Percentiles rank a stretch among this genome's conserved stretches.
Conservation (phyloP, 345 rosid species). For the Eucalyptus curtisii region DNA sequence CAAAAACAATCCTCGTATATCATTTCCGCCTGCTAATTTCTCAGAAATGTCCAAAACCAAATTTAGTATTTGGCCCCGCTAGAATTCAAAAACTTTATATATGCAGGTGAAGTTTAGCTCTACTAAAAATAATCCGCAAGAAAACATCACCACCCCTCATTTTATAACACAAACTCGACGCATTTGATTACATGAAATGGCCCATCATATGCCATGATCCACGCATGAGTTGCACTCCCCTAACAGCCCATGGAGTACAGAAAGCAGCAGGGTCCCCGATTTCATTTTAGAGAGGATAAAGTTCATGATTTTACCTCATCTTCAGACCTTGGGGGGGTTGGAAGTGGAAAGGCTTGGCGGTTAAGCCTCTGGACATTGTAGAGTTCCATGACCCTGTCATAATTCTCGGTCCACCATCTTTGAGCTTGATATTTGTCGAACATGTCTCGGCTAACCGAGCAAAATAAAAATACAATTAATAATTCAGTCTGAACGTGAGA, state of each 20-base stretch:
- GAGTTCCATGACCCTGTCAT: conserved; percentile 89
- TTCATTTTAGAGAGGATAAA: background rate
- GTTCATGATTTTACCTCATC: conserved; percentile 60
- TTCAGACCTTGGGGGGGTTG: conserved; percentile 88
- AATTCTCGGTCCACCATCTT: conserved; percentile 98
- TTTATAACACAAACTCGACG: background rate
- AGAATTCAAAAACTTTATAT: background rate
- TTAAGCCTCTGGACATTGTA: conserved; percentile 96
- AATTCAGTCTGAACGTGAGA: background rate
- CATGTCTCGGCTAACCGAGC: conserved; percentile 70
- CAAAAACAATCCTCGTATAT: background rate
- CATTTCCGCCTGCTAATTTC: background rate
- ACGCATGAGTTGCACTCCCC: background rate
- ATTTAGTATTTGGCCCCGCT: background rate
- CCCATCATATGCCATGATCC: background rate
- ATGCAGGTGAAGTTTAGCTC: background rate
- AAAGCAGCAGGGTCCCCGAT: background rate
- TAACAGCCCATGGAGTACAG: background rate
- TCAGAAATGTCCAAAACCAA: background rate
- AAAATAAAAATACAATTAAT: background rate
- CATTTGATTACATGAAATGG: background rate
- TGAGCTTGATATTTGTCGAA: conserved; percentile 98
- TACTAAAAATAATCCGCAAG: background rate
- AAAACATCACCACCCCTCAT: background rate
- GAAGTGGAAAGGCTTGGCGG: conserved; percentile 86